Evolutionary conservation across 192 early-diverging fungal species (phyloP).

Genomic region (Podila horticola): DNA sequence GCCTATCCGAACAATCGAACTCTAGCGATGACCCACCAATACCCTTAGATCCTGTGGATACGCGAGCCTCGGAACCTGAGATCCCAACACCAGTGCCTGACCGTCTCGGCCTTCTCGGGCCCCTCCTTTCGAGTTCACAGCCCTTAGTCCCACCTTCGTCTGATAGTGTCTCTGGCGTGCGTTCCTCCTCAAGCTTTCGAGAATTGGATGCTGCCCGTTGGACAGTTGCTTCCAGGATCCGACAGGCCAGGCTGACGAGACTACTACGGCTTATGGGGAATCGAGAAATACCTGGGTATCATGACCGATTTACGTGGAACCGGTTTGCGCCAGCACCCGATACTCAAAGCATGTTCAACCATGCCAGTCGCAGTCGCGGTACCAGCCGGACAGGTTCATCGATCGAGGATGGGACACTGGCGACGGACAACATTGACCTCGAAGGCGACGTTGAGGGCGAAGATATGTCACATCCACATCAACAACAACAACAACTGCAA

Average conservation of each 20-base stretch:
- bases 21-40: too few species aligned
- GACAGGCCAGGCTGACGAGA: conserved; percentile 27
- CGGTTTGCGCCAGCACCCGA: conserved; percentile 11
- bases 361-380: conserved; percentile 30
- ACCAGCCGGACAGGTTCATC: conserved; percentile 29
- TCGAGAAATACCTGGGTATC: conserved; percentile 12
- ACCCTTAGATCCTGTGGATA: background rate
- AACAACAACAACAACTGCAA: background rate
- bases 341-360: conserved; percentile 35
- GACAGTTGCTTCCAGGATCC: conserved; percentile 30
- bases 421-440: background rate
- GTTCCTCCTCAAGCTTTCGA: conserved; percentile 5
- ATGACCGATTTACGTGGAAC: conserved; percentile 10
- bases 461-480: background rate
- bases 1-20: too few species aligned
- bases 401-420: conserved; percentile 19
- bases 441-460: too few species aligned
- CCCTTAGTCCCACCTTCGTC: background rate
- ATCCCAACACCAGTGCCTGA: conserved; percentile 4
- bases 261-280: conserved; percentile 23
- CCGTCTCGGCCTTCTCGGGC: conserved; percentile 27
- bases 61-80: background rate
- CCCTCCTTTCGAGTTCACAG: conserved; percentile 29
- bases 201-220: conserved; percentile 23
- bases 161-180: background rate